Conservation (phyloP, 139 green algal genomes). For the Astrephomene gubernaculifera region DNA sequence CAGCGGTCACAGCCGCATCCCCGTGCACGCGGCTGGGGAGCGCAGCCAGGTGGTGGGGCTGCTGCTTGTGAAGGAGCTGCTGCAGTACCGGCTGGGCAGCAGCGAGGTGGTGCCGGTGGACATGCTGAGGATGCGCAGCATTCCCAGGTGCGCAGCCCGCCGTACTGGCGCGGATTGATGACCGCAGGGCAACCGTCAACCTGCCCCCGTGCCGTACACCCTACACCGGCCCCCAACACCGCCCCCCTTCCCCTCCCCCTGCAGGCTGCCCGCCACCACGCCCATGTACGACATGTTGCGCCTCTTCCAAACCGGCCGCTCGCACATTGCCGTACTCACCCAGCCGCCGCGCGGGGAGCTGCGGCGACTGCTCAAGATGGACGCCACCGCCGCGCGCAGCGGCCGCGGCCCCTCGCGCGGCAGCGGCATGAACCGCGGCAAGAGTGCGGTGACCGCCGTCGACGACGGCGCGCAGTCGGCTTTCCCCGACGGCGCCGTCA, state of each 20-base stretch:
- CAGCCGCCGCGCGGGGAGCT: constrained; percentile 50
- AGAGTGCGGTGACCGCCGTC: too few species aligned
- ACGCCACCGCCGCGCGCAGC: too few species aligned
- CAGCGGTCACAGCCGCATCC: constrained; percentile 83
- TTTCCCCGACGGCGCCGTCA: too few species aligned
- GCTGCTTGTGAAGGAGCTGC: constrained; percentile 92
- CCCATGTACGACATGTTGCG: constrained; percentile 90
- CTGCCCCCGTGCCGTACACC: background rate
- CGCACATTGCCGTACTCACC: constrained; percentile 85
- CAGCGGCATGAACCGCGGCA: too few species aligned
- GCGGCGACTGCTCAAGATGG: background rate
- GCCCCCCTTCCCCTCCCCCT: background rate
- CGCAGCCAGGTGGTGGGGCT: constrained; percentile 70
- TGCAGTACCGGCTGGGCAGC: constrained; percentile 49
- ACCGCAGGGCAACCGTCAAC: background rate
- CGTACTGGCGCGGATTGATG: background rate
- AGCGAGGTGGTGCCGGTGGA: constrained; percentile 53
- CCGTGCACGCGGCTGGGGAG: constrained; percentile 69
- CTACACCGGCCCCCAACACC: background rate
- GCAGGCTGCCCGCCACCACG: constrained; percentile 42
- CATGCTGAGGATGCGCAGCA: constrained; percentile 33
- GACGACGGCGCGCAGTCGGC: too few species aligned
- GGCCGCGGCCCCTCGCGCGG: too few species aligned
- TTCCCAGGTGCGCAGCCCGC: constrained; percentile 51
- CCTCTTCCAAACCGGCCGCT: constrained; percentile 85